Evolutionary conservation across 176 grass and related monocot genomes (phyloP), one percentile per base, ranked within the genome.

Genomic region (Stipa capillata): DNA sequence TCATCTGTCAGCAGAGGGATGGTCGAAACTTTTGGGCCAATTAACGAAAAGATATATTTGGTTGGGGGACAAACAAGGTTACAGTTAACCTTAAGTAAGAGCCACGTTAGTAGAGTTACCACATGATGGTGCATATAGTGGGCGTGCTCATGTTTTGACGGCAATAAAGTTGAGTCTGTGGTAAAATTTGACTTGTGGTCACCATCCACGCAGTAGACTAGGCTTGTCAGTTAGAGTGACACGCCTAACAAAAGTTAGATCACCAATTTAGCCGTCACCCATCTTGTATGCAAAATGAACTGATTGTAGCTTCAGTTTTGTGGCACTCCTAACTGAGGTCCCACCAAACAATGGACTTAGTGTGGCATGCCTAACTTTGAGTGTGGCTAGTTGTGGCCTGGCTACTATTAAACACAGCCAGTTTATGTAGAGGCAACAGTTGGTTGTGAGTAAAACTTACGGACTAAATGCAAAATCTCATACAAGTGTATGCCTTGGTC

Each of bases 251-350:
- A 48, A 79, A 68, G 8, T 51, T 84, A 25, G 33, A 74, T 63
- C 75, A 84, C 76, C 51, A 80, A 69, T 73, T 50, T 74, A 70
- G 33, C 50, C 25, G 69, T 73, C 54, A 61, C 51, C 51, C 50
- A 50, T 79, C 44, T 73, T 69, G 51, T 53, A 71, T 31, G 53
- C 63, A 82, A 64, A 58, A 79, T 59, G 14, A 79, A 74, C 42
- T 60, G 70, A 79, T 60, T 74, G 50, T 84, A 59, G 58, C 68
- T 84, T 74, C 69, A 52, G 42, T 74, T 88, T 84, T 75, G 69
- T 79, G 76, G 42, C 34, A 49, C 76, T 75, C 76, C 69, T 88
- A 88, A 79, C 33, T 80, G 51, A 69, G 51, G 42, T 34, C 61
- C 42, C 1, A 60, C 60, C 51, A 84, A 80, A 80, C 23, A 79